Evolutionary conservation across 2,329 filamentous ascomycete species (phyloP), one percentile per base, ranked within the genome.

Genomic region (Colletotrichum chrysophilum): DNA sequence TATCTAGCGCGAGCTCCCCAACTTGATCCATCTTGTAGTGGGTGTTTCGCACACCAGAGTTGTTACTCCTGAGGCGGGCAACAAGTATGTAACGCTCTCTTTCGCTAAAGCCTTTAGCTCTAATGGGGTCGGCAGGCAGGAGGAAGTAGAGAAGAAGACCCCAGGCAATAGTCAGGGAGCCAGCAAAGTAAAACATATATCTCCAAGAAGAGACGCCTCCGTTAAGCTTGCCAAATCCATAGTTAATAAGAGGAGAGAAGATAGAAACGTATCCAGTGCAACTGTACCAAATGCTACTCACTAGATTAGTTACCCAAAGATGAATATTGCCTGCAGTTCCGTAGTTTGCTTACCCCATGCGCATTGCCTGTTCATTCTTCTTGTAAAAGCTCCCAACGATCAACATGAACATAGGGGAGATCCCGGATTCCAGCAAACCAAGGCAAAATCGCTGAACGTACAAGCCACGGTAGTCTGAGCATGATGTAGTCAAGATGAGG

Each of bases 11-110:
- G 7, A 81, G 79, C 71, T 88, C 87, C 34, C 78, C 77, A 21
- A 87, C 81, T 71, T 89, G 88, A 4, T 79, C 77, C n/a, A 80
- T 78, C 75, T 88, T 88, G 80, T 86, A 87, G 60, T 86, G 84
- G 2, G 82, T 86, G 75, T 88, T 88, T 21, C 84, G 80, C 0
- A 86, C 82, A 7, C 80, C 84, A 56, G 87, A 85, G 36, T 85
- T 83, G 52, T 84, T 85, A 3, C 74, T 79, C 30, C 81, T 79
- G 7, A 83, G 75, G 4, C 82, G 75, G 0, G 80, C 80, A 4
- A 83, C 78, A 1, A 82, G 58, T 26, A 84, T 79, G 7, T 80
- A 81, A 36, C 80, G 76, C 62, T 84, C 80, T 58, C 80, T 73
- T 7, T 81, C 79, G 36, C 71, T 80, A 36, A 84, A 81, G 16